phyloP scores from a whole-genome alignment of 2,329 filamentous ascomycete species.

The Shiraia sp. region DNA sequence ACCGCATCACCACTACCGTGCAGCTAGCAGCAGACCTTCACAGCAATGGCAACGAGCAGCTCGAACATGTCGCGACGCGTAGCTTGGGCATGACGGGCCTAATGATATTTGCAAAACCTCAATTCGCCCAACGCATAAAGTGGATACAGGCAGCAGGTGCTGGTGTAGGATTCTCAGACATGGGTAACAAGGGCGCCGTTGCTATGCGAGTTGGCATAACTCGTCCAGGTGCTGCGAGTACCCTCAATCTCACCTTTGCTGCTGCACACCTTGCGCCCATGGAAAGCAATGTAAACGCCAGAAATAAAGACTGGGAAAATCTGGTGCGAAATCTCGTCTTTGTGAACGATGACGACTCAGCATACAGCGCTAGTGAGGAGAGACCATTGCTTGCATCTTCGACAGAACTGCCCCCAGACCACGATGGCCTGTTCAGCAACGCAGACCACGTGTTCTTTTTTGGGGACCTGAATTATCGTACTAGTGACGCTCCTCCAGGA shows the following conservation, averaged over 20 bases:
- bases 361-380: slow-evolving; percentile 37
- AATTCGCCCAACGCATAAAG: slow-evolving; percentile 60
- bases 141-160: slow-evolving; percentile 77
- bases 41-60: slow-evolving; percentile 52
- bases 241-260: slow-evolving; percentile 78
- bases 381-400: slow-evolving; percentile 32
- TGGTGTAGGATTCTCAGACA: slow-evolving; percentile 81
- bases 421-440: slow-evolving; percentile 73
- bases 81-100: slow-evolving; percentile 90
- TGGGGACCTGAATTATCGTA: slow-evolving; percentile 95
- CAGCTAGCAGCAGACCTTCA: slow-evolving; percentile 64
- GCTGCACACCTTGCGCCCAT: slow-evolving; percentile 86
- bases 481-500: slow-evolving; percentile 67
- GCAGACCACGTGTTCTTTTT: slow-evolving; percentile 80
- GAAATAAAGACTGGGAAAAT: slow-evolving; percentile 87
- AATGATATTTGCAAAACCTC: slow-evolving; percentile 76
- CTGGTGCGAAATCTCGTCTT: slow-evolving; percentile 84
- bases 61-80: slow-evolving; percentile 70
- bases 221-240: slow-evolving; percentile 43
- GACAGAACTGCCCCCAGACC: slow-evolving; percentile 37
- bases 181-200: slow-evolving; percentile 95
- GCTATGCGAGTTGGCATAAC: slow-evolving; percentile 71
- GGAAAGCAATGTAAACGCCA: slow-evolving; percentile 73
- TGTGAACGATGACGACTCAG: slow-evolving; percentile 42
- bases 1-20: slow-evolving; percentile 71